Evolutionary conservation across 2,329 filamentous ascomycete genomes (phyloP).

Genomic region (Magnaporthiopsis incrustans): DNA sequence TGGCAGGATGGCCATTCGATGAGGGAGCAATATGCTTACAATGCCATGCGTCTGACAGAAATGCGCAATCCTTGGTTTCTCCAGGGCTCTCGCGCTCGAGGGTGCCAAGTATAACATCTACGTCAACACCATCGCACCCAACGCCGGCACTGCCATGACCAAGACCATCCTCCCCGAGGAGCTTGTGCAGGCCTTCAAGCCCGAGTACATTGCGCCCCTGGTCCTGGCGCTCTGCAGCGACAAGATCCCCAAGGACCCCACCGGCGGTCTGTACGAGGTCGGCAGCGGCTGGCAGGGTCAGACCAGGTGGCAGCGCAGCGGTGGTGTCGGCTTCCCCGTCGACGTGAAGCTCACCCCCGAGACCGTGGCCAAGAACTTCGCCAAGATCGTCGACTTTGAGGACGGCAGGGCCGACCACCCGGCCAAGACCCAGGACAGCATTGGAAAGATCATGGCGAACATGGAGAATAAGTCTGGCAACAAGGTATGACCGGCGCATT

Average conservation of each 20-base stretch:
- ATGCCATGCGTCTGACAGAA: conserved; percentile 41
- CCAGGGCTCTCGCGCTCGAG: conserved; percentile 84
- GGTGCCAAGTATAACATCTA: conserved; percentile 96
- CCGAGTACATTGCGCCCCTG: conserved; percentile 91
- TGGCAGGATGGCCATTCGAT: too few species aligned
- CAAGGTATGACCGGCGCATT: conserved; percentile 45
- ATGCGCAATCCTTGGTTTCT: conserved; percentile 91
- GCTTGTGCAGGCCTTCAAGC: conserved; percentile 98
- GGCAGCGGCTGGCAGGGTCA: conserved; percentile 88
- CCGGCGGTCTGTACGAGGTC: conserved; percentile 86
- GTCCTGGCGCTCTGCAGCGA: conserved; percentile 81
- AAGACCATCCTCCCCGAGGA: conserved; percentile 91
- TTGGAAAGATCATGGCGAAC: conserved; percentile 73
- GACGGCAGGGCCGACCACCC: conserved; percentile 84
- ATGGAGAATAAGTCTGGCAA: conserved; percentile 65
- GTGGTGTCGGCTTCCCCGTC: conserved; percentile 84
- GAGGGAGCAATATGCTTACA: conserved; percentile 17
- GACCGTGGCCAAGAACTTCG: conserved; percentile 67
- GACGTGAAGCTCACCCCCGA: conserved; percentile 80
- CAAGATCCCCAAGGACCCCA: conserved; percentile 74
- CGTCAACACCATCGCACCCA: conserved; percentile 96
- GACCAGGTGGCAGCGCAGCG: conserved; percentile 90
- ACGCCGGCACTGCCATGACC: conserved; percentile 94
- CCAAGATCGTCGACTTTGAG: conserved; percentile 78
- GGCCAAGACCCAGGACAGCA: conserved; percentile 64